phyloP scores from a whole-genome alignment of 2,329 filamentous ascomycete species.

The Neofusicoccum kwambonambiense region DNA sequence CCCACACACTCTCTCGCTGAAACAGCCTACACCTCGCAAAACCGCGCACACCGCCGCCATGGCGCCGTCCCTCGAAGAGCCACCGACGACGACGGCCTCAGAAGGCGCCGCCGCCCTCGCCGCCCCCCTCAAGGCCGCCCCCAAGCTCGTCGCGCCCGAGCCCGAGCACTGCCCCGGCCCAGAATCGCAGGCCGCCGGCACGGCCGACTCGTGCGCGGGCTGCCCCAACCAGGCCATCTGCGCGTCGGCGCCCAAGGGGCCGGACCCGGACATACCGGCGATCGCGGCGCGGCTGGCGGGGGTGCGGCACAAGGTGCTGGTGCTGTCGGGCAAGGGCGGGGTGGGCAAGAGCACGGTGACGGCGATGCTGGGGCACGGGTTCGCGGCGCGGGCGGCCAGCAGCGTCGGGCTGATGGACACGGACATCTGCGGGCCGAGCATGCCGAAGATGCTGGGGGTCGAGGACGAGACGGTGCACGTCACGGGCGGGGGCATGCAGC shows the following conservation, averaged over 20 bases:
- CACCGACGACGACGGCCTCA: conserved; percentile 55
- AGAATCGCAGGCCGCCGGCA: conserved; percentile 66
- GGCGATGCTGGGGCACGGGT: conserved; percentile 81
- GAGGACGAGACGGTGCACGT: conserved; percentile 92
- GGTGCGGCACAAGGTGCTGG: conserved; percentile 87
- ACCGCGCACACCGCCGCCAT: conserved; percentile 45
- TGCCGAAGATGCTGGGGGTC: conserved; percentile 99
- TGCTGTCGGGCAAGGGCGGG: conserved; percentile 91
- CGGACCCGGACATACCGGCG: conserved; percentile 87
- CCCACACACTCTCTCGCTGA: too few species aligned
- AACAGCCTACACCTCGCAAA: too few species aligned
- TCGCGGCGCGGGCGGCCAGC: conserved; percentile 74
- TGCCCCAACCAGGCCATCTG: conserved; percentile 97
- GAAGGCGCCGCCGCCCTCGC: conserved; percentile 56
- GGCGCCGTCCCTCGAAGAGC: conserved; percentile 78
- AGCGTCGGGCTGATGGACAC: conserved; percentile 96
- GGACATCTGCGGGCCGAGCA: conserved; percentile 92
- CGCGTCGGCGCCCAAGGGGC: conserved; percentile 89
- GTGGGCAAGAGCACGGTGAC: conserved; percentile 97
- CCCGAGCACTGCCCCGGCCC: conserved; percentile 96
- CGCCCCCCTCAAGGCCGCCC: conserved; percentile 73
- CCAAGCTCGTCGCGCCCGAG: conserved; percentile 87
- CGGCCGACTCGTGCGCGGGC: conserved; percentile 81
- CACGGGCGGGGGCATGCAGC: conserved; percentile 84
- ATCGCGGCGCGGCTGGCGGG: conserved; percentile 79